Evolutionary conservation across 2,329 filamentous ascomycete genomes (phyloP), one percentile per base, ranked within the genome.

Genomic region (Drechslera avenae): DNA sequence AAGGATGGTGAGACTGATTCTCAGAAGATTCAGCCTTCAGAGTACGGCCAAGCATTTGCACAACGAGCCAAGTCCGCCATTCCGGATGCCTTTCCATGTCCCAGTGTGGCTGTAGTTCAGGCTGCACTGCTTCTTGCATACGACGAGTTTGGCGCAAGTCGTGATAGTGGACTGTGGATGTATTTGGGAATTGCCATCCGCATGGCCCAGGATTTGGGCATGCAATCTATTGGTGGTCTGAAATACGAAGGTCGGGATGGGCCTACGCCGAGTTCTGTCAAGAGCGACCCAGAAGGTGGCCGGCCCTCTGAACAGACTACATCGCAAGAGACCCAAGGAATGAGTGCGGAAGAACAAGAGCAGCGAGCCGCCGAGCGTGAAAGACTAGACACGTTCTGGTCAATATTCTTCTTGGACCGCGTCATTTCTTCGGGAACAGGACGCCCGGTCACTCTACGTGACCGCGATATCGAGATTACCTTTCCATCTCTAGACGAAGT

Each of bases 111-210:
- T 18, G 90, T 90, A 8, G 89, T 94, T 0, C 91, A 96, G 63
- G 90, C 91, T 0, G 91, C 88, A 40, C 75, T 96, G 9, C 76
- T 96, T 21, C 83, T 96, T 74, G 91, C 90, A 0, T 96, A 96
- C 66, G 90, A 95, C 60, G 88, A 92, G 35, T 96, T 96, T 61
- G 91, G 91, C 1, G 89, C 89, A 9, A 90, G 90, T 59, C 89
- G 92, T 62, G 91, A 96, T 66, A 95, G 90, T 69, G 90, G 90
- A 0, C 74, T 96, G 5, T 96, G 91, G 91, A 95, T 96, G 90
- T 96, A 95, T 67, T 79, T 96, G 1, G 91, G 91, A 0, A 86
- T 93, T 43, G 87, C 91, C 0, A 96, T 96, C 53, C 86, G 91
- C 4, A 89, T 91, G 85, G 87, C 87, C 0, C 83, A 90, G 53